phyloP scores from a whole-genome alignment of 1,139 yeast species.

The Yamadazyma blattariae region DNA sequence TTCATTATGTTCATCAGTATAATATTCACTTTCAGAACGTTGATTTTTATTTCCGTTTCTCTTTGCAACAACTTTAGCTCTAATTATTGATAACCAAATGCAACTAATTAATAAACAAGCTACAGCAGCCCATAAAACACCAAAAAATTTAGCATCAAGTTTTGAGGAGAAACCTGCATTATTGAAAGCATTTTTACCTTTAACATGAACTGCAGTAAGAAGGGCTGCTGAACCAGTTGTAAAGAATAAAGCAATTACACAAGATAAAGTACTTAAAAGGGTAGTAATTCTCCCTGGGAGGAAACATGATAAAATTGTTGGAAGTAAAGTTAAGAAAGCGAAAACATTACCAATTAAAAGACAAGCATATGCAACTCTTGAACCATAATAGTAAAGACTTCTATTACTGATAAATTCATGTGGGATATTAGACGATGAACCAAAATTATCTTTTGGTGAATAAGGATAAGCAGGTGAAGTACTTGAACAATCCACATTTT shows the following conservation, averaged over 20 bases:
- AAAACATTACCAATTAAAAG: slow-evolving; percentile 58
- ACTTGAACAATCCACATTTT: slow-evolving; percentile 42
- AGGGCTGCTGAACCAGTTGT: slow-evolving; percentile 56
- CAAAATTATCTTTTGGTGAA: slow-evolving; percentile 61
- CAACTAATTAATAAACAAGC: slow-evolving; percentile 37
- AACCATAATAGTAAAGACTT: slow-evolving; percentile 55
- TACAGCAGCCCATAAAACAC: slow-evolving; percentile 62
- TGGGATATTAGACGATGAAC: slow-evolving; percentile 40
- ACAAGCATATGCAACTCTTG: slow-evolving; percentile 70
- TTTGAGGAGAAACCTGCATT: slow-evolving; percentile 43
- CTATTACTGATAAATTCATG: slow-evolving; percentile 41
- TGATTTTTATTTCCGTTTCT: background rate
- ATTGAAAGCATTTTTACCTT: slow-evolving; percentile 57
- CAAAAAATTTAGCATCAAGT: slow-evolving; percentile 59
- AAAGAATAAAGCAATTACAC: slow-evolving; percentile 48
- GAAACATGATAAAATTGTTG: slow-evolving; percentile 24
- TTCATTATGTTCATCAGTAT: slow-evolving; percentile 7
- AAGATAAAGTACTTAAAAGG: slow-evolving; percentile 17
- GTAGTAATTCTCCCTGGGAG: slow-evolving; percentile 24
- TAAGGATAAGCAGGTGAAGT: slow-evolving; percentile 61
- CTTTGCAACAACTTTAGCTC: slow-evolving; percentile 12
- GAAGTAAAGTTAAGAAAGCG: slow-evolving; percentile 46
- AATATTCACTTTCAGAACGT: slow-evolving; percentile 1
- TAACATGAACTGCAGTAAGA: slow-evolving; percentile 62
- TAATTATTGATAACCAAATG: slow-evolving; percentile 14